Conservation (phyloP, 2,329 filamentous ascomycete genomes). For the Ambrosiella xylebori region DNA sequence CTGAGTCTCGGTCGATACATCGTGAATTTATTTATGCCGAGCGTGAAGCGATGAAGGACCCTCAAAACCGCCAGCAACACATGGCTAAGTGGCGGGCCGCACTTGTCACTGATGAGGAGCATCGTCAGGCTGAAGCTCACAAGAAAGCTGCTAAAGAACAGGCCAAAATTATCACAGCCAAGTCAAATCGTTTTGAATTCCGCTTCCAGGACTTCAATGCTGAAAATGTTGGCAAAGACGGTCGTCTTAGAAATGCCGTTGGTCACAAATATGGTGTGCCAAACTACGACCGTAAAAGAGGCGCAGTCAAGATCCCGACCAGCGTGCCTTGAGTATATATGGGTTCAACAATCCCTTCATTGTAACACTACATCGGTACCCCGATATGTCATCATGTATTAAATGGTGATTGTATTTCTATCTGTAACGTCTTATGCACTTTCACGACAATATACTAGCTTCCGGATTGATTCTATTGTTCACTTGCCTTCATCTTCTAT, state of each 20-base stretch:
- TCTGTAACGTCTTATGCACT: slow-evolving; percentile 4
- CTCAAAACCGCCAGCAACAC: slow-evolving; percentile 11
- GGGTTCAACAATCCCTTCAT: background rate
- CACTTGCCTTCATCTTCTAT: no score
- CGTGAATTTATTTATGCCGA: slow-evolving; percentile 43
- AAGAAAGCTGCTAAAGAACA: slow-evolving; percentile 22
- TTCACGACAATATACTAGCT: background rate
- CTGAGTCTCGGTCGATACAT: slow-evolving; percentile 44
- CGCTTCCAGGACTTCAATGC: slow-evolving; percentile 42
- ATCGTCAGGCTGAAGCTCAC: slow-evolving; percentile 16
- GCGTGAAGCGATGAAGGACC: slow-evolving; percentile 26
- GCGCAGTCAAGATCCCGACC: slow-evolving; percentile 50
- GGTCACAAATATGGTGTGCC: slow-evolving; percentile 50
- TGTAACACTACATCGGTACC: no score
- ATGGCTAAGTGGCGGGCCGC: background rate
- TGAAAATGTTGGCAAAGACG: slow-evolving; percentile 37
- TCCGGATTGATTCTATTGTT: no score
- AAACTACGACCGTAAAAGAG: slow-evolving; percentile 42
- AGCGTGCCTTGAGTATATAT: slow-evolving; percentile 31
- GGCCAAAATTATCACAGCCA: slow-evolving; percentile 26
- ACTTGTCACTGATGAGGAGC: background rate
- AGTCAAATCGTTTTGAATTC: slow-evolving; percentile 41
- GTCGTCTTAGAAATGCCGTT: slow-evolving; percentile 32
- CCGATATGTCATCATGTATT: no score
- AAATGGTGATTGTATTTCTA: slow-evolving; percentile 3